Evolutionary conservation across 371 early-diverging fungal genomes (phyloP), one percentile per base, ranked within the genome.

Genomic region (Mortierella sp.): DNA sequence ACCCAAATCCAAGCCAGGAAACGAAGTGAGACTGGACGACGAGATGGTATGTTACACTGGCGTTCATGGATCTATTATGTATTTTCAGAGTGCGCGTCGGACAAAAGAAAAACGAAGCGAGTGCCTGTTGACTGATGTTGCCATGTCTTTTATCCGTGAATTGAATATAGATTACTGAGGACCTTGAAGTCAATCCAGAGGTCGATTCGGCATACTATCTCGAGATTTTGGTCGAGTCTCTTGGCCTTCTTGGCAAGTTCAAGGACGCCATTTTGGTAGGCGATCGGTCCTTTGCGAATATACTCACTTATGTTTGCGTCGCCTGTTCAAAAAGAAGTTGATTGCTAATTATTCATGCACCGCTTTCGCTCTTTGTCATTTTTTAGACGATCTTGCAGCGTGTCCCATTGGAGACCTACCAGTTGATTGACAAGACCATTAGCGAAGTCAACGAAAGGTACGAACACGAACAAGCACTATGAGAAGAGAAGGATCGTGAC

Each of bases 161-260:
- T 19, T 55, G 61, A 22, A 61, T 13, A 10, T 79, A 94, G 94
- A 86, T 93, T 41, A 74, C 87, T 3, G 95, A 95, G 83, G 94
- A 95, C 77, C 72, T 92, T 1, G 93, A 93, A 9, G 89, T 89
- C 44, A 92, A 95, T 72, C 96, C 97, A 1, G 99, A 98, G 77
- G 91, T 93, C 0, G 97, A 98, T 74, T 96, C 97, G 10, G 95
- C 91, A 79, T 92, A 93, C n/a, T 97, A 96, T 76, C 95, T 97
- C 71, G 93, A 94, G 79, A 91, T 93, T 67, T 87, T 98, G 24
- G 84, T 97, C 68, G 97, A 97, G 84, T 90, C 95, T 40, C 87
- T 98, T 14, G 87, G 90, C 1, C 84, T 95, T 6, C 86, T 98
- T 14, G 96, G 92, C 16, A 91, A 92, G 71, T 92, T 96, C 48